Evolutionary conservation across 768 basidiomycete genomes (phyloP).

Genomic region (Termitomyces sp.): DNA sequence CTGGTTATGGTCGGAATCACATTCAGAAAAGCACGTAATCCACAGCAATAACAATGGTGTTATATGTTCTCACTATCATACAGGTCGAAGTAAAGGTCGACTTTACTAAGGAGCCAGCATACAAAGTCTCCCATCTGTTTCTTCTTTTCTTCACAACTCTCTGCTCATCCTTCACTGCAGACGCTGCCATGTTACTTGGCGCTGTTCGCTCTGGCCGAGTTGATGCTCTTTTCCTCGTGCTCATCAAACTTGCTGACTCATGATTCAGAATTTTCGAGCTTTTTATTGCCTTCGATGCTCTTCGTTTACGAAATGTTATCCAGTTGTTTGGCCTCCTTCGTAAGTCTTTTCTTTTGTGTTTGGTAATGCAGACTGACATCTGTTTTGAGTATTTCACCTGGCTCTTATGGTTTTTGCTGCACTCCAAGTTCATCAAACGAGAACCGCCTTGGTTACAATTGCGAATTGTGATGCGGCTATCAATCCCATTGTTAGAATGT

Average conservation of each 20-base stretch:
- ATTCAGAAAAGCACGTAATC: slow-evolving; percentile 52
- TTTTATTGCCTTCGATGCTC: slow-evolving; percentile 78
- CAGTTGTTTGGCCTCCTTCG: slow-evolving; percentile 72
- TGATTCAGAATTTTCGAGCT: slow-evolving; percentile 71
- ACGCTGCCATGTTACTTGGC: slow-evolving; percentile 84
- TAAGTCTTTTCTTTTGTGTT: slow-evolving; percentile 24
- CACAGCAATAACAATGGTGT: not conserved
- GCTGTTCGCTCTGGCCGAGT: slow-evolving; percentile 81
- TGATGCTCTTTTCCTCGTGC: slow-evolving; percentile 17
- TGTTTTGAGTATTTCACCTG: slow-evolving; percentile 58
- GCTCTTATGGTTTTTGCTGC: slow-evolving; percentile 71
- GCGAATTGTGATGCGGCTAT: slow-evolving; percentile 27
- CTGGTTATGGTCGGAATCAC: slow-evolving; percentile 70
- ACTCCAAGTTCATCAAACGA: slow-evolving; percentile 77
- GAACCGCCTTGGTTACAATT: slow-evolving; percentile 43
- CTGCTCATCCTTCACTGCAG: slow-evolving; percentile 26
- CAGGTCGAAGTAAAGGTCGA: slow-evolving; percentile 51
- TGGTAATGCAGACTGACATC: not conserved
- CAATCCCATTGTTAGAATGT: slow-evolving; percentile 34
- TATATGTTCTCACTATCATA: not conserved
- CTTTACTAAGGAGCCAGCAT: slow-evolving; percentile 32
- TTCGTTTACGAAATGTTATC: slow-evolving; percentile 72
- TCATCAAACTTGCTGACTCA: slow-evolving; percentile 3
- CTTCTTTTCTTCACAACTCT: not conserved
- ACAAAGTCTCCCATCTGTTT: slow-evolving; percentile 40